Conservation (phyloP, 805 yeast species). For the Tetrapisispora phaffii region DNA sequence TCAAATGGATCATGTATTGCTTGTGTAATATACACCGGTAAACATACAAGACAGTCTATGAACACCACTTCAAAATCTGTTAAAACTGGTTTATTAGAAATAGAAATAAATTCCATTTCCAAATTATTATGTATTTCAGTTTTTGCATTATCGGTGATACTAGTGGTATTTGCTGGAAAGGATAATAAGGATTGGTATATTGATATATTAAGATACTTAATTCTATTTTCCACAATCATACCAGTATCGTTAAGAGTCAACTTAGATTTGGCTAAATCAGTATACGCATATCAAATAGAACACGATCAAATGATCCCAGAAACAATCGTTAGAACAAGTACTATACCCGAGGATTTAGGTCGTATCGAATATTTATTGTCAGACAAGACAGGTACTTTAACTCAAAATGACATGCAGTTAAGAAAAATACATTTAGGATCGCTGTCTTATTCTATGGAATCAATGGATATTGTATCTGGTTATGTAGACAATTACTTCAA, state of each 20-base stretch:
- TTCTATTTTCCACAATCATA: slow-evolving; percentile 86
- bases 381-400: slow-evolving; percentile 94
- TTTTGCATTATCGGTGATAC: slow-evolving; percentile 58
- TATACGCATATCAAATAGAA: slow-evolving; percentile 90
- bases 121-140: slow-evolving; percentile 85
- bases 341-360: slow-evolving; percentile 96
- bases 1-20: slow-evolving; percentile 83
- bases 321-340: slow-evolving; percentile 91
- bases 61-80: slow-evolving; percentile 83
- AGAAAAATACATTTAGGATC: slow-evolving; percentile 87
- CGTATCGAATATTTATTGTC: slow-evolving; percentile 84
- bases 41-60: slow-evolving; percentile 88
- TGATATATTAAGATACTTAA: slow-evolving; percentile 81
- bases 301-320: slow-evolving; percentile 73
- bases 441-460: slow-evolving; percentile 84
- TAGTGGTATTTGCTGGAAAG: slow-evolving; percentile 77
- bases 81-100: slow-evolving; percentile 79
- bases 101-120: slow-evolving; percentile 81
- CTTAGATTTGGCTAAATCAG: slow-evolving; percentile 88
- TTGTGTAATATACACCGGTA: slow-evolving; percentile 80
- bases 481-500: slow-evolving; percentile 38
- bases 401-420: slow-evolving; percentile 96
- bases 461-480: slow-evolving; percentile 77
- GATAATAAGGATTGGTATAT: slow-evolving; percentile 68
- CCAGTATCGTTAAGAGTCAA: slow-evolving; percentile 94